Conservation (phyloP, 805 yeast genomes). For the Pichia heedii region DNA sequence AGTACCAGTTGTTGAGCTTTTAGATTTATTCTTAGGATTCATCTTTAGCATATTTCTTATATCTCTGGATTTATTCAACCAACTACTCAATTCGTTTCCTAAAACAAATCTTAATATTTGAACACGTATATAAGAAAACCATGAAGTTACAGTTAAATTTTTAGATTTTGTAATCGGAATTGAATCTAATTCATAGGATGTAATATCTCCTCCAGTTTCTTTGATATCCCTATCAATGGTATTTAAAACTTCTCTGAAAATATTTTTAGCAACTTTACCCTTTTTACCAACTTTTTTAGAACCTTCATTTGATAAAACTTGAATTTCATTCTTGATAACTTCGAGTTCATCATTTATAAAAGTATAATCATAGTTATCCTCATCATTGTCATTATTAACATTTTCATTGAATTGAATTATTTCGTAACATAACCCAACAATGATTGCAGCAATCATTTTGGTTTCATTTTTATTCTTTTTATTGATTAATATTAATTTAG, state of each 20-base stretch:
- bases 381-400: constrained; percentile 33
- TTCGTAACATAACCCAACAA: constrained; percentile 50
- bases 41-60: constrained; percentile 16
- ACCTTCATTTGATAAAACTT: constrained; percentile 40
- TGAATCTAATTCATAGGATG: constrained; percentile 3
- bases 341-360: constrained; percentile 5
- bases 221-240: constrained; percentile 20
- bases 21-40: constrained; percentile 12
- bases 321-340: constrained; percentile 30
- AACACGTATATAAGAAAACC: constrained; percentile 42
- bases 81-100: constrained; percentile 43
- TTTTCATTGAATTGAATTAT: constrained; percentile 30
- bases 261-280: constrained; percentile 51
- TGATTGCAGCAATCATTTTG: constrained; percentile 41
- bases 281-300: constrained; percentile 52
- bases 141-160: constrained; percentile 38
- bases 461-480: constrained; percentile 1
- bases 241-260: constrained; percentile 47
- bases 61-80: constrained; percentile 29
- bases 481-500: constrained; percentile 23
- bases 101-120: constrained; percentile 42
- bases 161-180: constrained; percentile 38
- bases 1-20: no score
- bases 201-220: background rate
- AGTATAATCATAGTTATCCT: constrained; percentile 39